These are phyloP conservation scores for Fusarium goolgardi DNA, from an alignment of 2,329 filamentous ascomycete genomes.

Conservation along the genomic window DNA sequence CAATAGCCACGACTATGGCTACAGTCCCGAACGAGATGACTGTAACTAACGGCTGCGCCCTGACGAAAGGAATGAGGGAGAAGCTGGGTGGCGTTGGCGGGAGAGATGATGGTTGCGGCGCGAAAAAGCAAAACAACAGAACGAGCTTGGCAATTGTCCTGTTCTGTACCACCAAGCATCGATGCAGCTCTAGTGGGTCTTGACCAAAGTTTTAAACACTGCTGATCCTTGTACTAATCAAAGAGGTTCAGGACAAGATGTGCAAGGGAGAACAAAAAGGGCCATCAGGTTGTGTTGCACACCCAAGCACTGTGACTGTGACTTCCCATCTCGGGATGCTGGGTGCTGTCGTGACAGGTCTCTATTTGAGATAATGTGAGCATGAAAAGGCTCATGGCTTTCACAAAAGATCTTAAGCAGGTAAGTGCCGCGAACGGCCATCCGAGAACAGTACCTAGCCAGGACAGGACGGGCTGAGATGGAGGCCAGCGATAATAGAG, in stretches of 20 bases:
- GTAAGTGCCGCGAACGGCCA: constrained; percentile 32
- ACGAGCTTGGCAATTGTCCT: constrained; percentile 22
- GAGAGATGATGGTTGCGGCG: constrained; percentile 42
- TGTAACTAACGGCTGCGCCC: constrained; percentile 43
- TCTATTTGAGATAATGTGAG: constrained; percentile 21
- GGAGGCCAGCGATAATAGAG: not conserved
- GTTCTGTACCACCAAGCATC: constrained; percentile 36
- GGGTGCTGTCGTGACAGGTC: constrained; percentile 26
- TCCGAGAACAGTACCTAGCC: constrained; percentile 14
- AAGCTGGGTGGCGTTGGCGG: constrained; percentile 42
- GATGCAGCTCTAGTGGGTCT: constrained; percentile 29
- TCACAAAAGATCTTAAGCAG: constrained; percentile 33
- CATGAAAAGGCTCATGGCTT: constrained; percentile 9
- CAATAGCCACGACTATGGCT: not conserved
- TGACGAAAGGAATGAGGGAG: constrained; percentile 44
- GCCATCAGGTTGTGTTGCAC: constrained; percentile 10
- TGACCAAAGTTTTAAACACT: constrained; percentile 39
- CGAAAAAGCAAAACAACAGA: constrained; percentile 45
- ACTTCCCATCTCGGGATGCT: constrained; percentile 30
- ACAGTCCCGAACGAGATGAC: constrained; percentile 14
- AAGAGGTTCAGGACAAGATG: constrained; percentile 20
- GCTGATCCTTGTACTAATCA: constrained; percentile 29
- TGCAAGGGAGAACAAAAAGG: constrained; percentile 34
- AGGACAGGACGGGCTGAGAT: constrained; percentile 3
- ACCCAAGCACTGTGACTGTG: constrained; percentile 17